A percentile compares a stretch with the other conserved stretches of the same genome.
Evolutionary conservation across 768 basidiomycete species (phyloP).

Genomic region (Hysterangium stoloniferum): DNA sequence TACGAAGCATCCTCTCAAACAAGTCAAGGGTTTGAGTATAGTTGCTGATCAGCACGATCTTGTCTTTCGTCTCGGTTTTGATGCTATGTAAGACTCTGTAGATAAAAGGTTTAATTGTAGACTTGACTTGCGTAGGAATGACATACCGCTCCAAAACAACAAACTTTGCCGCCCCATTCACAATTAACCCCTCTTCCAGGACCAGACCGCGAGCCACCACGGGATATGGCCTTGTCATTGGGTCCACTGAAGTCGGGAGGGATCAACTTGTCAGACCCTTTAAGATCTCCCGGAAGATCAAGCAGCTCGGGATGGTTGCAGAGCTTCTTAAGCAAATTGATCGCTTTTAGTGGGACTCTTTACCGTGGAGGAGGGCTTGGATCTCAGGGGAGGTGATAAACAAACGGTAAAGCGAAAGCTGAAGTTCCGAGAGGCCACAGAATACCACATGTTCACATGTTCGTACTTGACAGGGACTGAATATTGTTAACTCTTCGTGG

Average conservation of each 20-base stretch:
- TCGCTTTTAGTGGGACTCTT: conserved; percentile 90
- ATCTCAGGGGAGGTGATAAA: conserved; percentile 94
- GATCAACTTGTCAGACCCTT: conserved; percentile 72
- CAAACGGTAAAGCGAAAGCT: conserved; percentile 75
- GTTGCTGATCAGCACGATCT: conserved; percentile 95
- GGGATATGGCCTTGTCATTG: conserved; percentile 19
- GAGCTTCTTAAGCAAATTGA: conserved; percentile 89
- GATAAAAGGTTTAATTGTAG: conserved; percentile 1
- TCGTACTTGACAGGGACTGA: conserved; percentile 98
- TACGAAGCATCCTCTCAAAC: conserved; percentile 82
- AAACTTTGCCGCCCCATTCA: conserved; percentile 89
- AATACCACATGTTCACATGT: conserved; percentile 96
- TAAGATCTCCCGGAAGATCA: conserved; percentile 75
- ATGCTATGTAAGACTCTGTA: conserved; percentile 79
- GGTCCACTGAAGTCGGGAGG: conserved; percentile 73
- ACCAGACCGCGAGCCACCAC: no score
- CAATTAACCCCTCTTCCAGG: conserved; percentile 49
- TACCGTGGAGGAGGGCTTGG: conserved; percentile 78
- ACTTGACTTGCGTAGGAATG: background rate
- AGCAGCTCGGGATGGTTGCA: conserved; percentile 94
- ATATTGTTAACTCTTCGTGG: conserved; percentile 7
- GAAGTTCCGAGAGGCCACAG: conserved; percentile 77
- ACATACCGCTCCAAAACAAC: conserved; percentile 80
- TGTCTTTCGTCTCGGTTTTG: conserved; percentile 75
- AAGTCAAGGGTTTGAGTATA: conserved; percentile 93